Conservation (phyloP, 148 eudicot species). For the Camellia japonica region DNA sequence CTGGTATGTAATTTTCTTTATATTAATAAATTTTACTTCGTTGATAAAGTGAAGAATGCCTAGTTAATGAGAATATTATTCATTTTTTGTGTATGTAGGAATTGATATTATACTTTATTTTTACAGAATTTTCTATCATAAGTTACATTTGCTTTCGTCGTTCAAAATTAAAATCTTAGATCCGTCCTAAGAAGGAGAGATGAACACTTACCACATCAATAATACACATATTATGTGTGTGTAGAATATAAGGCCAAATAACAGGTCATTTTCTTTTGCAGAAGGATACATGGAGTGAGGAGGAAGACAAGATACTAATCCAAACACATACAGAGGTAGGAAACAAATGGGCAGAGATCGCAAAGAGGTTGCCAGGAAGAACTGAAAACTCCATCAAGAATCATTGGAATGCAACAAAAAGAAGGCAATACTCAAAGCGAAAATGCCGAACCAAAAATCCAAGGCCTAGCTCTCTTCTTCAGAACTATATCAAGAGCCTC, state of each 20-base stretch:
- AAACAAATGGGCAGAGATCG: conserved; percentile 92
- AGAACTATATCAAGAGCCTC: conserved; percentile 69
- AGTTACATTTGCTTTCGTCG: no score
- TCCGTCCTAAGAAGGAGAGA: no score
- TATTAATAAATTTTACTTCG: no score
- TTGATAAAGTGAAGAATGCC: no score
- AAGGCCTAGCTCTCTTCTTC: conserved; percentile 54
- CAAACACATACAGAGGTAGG: conserved; percentile 64
- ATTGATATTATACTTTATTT: no score
- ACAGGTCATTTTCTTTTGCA: conserved; percentile 19
- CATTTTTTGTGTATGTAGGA: no score
- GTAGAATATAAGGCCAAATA: not conserved
- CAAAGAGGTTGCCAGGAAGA: conserved; percentile 67
- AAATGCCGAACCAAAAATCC: conserved; percentile 61
- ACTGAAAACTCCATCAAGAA: conserved; percentile 88
- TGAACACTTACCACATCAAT: no score
- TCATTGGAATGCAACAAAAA: conserved; percentile 91
- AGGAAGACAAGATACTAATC: conserved; percentile 69
- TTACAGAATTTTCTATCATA: no score
- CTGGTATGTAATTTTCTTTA: no score
- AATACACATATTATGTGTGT: not conserved
- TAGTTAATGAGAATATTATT: no score
- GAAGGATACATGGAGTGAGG: conserved; percentile 91
- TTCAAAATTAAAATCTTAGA: no score
- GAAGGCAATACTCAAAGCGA: conserved; percentile 65